Percentiles rank a stretch among this genome's conserved stretches.
Conservation (phyloP, 129 eudicot species). For the Rutidosis leptorrhynchoides region DNA sequence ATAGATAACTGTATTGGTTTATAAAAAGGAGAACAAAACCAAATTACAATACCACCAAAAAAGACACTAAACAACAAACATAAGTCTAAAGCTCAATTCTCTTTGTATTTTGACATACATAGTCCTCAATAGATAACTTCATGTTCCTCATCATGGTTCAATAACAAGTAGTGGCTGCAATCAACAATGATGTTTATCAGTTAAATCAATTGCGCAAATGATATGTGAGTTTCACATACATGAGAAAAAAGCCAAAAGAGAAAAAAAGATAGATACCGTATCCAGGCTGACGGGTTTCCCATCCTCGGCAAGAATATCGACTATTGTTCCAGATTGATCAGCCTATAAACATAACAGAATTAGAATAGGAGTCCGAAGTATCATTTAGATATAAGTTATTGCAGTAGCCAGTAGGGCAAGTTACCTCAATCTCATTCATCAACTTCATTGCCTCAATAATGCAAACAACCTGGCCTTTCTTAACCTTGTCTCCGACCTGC, state of each 20-base stretch:
- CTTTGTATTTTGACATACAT: conserved; percentile 13
- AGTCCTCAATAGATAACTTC: conserved; percentile 3
- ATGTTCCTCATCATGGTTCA: conserved; percentile 50
- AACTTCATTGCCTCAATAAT: conserved; percentile 87
- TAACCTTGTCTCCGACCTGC: conserved; percentile 81
- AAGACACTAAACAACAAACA: conserved; percentile 28
- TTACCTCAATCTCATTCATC: conserved; percentile 89
- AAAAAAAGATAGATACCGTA: conserved; percentile 13
- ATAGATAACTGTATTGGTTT: conserved; percentile 10
- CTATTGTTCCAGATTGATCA: conserved; percentile 70
- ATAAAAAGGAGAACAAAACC: conserved; percentile 18
- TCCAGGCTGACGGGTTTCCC: conserved; percentile 82
- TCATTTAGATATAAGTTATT: neutral
- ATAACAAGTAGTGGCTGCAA: conserved; percentile 78
- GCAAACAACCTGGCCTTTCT: conserved; percentile 78
- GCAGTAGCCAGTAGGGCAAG: neutral
- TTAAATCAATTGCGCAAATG: neutral
- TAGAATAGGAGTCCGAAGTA: neutral
- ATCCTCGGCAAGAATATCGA: conserved; percentile 70
- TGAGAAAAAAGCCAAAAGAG: neutral
- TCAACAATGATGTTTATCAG: conserved; percentile 4
- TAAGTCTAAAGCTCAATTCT: conserved; percentile 34
- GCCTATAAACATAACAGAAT: conserved; percentile 17
- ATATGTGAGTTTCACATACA: neutral
- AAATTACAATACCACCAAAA: conserved; percentile 21